These are phyloP conservation scores for Pyrenophora seminiperda DNA, from an alignment of 2,329 filamentous ascomycete species.

Conservation along the genomic window DNA sequence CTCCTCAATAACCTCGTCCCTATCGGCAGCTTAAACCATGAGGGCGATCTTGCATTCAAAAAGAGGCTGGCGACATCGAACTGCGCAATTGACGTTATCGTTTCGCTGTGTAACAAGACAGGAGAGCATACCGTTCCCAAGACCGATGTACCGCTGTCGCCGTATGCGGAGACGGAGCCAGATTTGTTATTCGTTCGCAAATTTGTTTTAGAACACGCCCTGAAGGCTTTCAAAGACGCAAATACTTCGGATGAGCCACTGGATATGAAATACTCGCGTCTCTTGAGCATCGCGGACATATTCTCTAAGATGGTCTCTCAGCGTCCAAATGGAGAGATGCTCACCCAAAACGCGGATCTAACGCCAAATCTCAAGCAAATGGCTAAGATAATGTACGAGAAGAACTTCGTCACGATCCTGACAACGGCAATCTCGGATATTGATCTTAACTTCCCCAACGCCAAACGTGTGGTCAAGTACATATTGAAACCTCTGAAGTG, in stretches of 20 bases:
- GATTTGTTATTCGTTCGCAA: constrained; percentile 91
- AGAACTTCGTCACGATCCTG: constrained; percentile 87
- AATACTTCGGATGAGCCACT: constrained; percentile 77
- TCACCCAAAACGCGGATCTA: constrained; percentile 45
- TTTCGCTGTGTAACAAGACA: constrained; percentile 86
- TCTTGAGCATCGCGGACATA: constrained; percentile 85
- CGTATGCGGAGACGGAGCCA: constrained; percentile 71
- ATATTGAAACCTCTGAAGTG: constrained; percentile 88
- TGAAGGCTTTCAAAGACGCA: constrained; percentile 91
- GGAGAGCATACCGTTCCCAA: constrained; percentile 72
- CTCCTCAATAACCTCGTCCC: constrained; percentile 79
- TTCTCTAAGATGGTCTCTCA: constrained; percentile 90
- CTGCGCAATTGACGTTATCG: constrained; percentile 84
- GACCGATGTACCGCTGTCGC: constrained; percentile 31
- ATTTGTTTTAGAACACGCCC: constrained; percentile 90
- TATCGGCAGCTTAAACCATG: constrained; percentile 68
- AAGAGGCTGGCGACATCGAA: constrained; percentile 84
- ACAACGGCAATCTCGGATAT: constrained; percentile 94
- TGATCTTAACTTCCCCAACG: constrained; percentile 89
- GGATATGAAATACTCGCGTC: constrained; percentile 83
- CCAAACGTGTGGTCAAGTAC: constrained; percentile 94
- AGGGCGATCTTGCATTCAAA: constrained; percentile 76
- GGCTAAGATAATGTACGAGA: constrained; percentile 96
- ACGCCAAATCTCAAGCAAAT: constrained; percentile 76
- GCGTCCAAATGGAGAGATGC: constrained; percentile 41